Percentiles rank a stretch among this genome's conserved stretches.
Evolutionary conservation across 306 rosid species (phyloP).

Genomic region (Amphicarpaea edgeworthii): DNA sequence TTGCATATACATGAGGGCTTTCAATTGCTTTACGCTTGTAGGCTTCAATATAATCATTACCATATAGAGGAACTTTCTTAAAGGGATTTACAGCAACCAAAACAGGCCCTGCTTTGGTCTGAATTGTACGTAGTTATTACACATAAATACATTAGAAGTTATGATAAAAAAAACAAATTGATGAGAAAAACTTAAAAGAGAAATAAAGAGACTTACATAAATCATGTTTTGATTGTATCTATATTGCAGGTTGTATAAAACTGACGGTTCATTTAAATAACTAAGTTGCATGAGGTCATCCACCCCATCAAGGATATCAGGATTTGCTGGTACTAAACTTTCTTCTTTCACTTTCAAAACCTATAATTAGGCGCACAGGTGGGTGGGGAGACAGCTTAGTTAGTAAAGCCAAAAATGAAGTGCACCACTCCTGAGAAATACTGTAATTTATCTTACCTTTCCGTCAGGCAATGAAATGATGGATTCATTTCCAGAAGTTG

Average conservation of each 20-base stretch:
- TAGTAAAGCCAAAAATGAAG: slow-evolving; percentile 31
- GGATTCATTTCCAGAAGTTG: slow-evolving; percentile 67
- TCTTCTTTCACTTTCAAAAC: slow-evolving; percentile 79
- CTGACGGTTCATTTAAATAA: slow-evolving; percentile 93
- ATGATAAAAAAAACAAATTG: slow-evolving; percentile 21
- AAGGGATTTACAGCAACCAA: slow-evolving; percentile 96
- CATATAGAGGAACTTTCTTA: slow-evolving; percentile 86
- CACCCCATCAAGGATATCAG: slow-evolving; percentile 97
- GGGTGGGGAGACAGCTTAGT: neutral
- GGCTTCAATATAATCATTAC: slow-evolving; percentile 83
- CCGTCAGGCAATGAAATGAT: slow-evolving; percentile 76
- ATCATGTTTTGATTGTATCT: slow-evolving; percentile 90
- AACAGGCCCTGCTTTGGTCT: slow-evolving; percentile 98
- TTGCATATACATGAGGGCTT: slow-evolving; percentile 94
- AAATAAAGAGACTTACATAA: slow-evolving; percentile 64
- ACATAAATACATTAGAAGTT: slow-evolving; percentile 24
- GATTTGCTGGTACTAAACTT: slow-evolving; percentile 81
- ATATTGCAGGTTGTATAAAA: slow-evolving; percentile 82
- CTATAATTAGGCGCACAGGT: slow-evolving; percentile 48
- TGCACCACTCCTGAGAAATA: slow-evolving; percentile 25
- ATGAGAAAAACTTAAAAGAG: slow-evolving; percentile 29
- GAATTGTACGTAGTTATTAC: slow-evolving; percentile 42
- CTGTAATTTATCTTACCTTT: slow-evolving; percentile 60
- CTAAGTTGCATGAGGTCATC: slow-evolving; percentile 99
- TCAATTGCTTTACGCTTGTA: slow-evolving; percentile 77